Percentiles rank a stretch among this genome's conserved stretches.
These are phyloP conservation scores for Trichomonascaceae sp. DNA, from an alignment of 1,139 yeast species.

Conservation along the genomic window DNA sequence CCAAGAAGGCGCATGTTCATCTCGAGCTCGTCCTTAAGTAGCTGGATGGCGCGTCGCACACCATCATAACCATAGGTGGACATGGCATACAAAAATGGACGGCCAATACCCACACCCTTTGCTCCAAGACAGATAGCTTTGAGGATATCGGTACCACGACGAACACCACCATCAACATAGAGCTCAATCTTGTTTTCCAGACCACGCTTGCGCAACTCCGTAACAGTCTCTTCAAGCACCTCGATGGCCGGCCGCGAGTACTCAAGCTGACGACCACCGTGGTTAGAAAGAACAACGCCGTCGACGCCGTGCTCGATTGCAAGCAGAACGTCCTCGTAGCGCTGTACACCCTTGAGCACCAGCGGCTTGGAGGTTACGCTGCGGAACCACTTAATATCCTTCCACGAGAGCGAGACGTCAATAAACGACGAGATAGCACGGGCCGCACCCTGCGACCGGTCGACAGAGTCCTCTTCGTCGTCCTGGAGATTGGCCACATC, in stretches of 20 bases:
- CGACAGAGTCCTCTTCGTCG: constrained; percentile 33
- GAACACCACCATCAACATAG: constrained; percentile 62
- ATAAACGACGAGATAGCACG: constrained; percentile 75
- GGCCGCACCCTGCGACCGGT: constrained; percentile 74
- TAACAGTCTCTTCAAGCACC: constrained; percentile 51
- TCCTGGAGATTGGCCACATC: constrained; percentile 39
- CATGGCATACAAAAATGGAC: constrained; percentile 68
- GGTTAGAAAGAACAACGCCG: constrained; percentile 62
- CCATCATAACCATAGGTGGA: constrained; percentile 69
- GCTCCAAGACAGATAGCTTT: constrained; percentile 70
- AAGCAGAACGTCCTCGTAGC: constrained; percentile 49
- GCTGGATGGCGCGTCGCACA: constrained; percentile 61
- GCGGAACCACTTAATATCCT: constrained; percentile 47
- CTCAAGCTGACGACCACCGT: constrained; percentile 72
- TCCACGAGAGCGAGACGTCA: constrained; percentile 66
- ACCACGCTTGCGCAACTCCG: constrained; percentile 34
- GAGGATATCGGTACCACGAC: constrained; percentile 59
- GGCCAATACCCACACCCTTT: constrained; percentile 63
- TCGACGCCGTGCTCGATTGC: constrained; percentile 52
- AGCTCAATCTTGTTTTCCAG: constrained; percentile 46
- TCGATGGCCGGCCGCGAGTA: constrained; percentile 57
- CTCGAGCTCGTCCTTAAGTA: constrained; percentile 66
- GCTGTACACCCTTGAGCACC: constrained; percentile 57
- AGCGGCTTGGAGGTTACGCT: constrained; percentile 49
- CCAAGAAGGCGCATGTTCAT: constrained; percentile 88